Percentiles rank a stretch among this genome's conserved stretches.
These are phyloP conservation scores for Boletales sp. DNA, from an alignment of 768 basidiomycete genomes.

Conservation along the genomic window DNA sequence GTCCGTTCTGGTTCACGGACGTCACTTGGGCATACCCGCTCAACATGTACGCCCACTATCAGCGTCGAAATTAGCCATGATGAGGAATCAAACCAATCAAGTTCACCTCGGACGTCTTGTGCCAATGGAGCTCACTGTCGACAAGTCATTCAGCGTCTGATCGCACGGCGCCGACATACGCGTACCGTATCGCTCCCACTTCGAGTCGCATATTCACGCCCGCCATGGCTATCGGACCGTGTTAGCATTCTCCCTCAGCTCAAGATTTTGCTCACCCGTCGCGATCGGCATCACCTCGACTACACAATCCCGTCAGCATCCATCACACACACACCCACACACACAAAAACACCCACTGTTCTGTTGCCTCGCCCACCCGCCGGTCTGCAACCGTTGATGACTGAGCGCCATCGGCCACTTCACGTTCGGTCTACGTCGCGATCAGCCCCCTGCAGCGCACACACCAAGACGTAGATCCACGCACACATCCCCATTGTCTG, in stretches of 20 bases:
- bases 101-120: conserved; percentile 29
- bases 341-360: conserved; percentile 36
- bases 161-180: too few species aligned
- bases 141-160: neutral
- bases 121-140: conserved; percentile 41
- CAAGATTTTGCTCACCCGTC: conserved; percentile 16
- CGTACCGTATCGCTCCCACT: conserved; percentile 36
- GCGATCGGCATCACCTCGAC: conserved; percentile 38
- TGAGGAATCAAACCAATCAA: neutral
- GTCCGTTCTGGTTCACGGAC: conserved; percentile 44
- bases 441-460: neutral
- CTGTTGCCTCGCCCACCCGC: conserved; percentile 60
- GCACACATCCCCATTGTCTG: conserved; percentile 52
- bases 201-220: conserved; percentile 38
- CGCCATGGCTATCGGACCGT: conserved; percentile 7
- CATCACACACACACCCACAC: neutral
- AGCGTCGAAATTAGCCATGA: neutral
- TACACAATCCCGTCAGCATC: conserved; percentile 5
- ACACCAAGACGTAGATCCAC: neutral
- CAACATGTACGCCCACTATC: conserved; percentile 49
- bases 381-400: conserved; percentile 51
- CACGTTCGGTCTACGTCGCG: conserved; percentile 33
- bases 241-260: neutral
- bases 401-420: conserved; percentile 62
- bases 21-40: conserved; percentile 41